Evolutionary conservation across 257 asterid species (phyloP).

Genomic region (Ilex asprella): DNA sequence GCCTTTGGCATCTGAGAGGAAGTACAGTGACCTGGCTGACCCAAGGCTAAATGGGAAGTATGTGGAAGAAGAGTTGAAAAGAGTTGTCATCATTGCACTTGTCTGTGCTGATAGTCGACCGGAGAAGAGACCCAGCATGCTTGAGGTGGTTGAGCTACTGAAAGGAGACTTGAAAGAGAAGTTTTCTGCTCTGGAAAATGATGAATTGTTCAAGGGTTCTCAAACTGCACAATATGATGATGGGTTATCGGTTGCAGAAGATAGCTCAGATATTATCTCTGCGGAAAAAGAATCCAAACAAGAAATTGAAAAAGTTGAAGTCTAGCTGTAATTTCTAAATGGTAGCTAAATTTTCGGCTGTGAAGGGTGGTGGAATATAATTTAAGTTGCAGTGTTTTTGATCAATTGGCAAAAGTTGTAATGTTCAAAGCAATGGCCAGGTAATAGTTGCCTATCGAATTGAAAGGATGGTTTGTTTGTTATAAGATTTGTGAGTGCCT

Average conservation of each 20-base stretch:
- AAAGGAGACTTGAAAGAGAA: slow-evolving; percentile 69
- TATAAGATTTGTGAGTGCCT: too few species aligned
- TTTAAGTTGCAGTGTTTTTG: too few species aligned
- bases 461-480: too few species aligned
- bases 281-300: slow-evolving; percentile 26
- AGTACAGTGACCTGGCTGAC: slow-evolving; percentile 62
- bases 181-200: slow-evolving; percentile 51
- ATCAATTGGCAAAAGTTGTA: too few species aligned
- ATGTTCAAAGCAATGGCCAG: too few species aligned
- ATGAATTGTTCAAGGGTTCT: slow-evolving; percentile 54
- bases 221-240: slow-evolving; percentile 21
- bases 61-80: slow-evolving; percentile 70
- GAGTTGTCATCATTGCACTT: slow-evolving; percentile 58
- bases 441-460: too few species aligned
- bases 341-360: too few species aligned
- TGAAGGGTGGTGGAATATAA: too few species aligned
- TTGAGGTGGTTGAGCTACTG: slow-evolving; percentile 65
- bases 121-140: slow-evolving; percentile 79
- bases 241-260: slow-evolving; percentile 34
- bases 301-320: slow-evolving; percentile 53
- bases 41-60: slow-evolving; percentile 50
- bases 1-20: slow-evolving; percentile 57
- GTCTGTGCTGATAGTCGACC: slow-evolving; percentile 56
- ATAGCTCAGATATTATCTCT: slow-evolving; percentile 36
- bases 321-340: background rate